Percentiles rank a stretch among this genome's conserved stretches.
Conservation (phyloP, 371 early-diverging fungal genomes). For the Dichotomocladium elegans region DNA sequence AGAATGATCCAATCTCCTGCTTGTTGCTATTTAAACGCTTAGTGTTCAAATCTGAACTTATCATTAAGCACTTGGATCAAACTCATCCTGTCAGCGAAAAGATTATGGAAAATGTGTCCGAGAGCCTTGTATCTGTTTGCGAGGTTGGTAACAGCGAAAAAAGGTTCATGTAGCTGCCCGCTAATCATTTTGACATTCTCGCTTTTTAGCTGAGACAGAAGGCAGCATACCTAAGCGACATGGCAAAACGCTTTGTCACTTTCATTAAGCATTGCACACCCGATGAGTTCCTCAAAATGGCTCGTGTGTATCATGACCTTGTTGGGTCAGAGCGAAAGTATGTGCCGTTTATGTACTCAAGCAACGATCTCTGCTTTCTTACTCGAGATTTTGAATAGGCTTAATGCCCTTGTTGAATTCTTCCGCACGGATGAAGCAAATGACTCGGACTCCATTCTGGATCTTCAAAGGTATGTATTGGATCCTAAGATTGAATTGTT, state of each 20-base stretch:
- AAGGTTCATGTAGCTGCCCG: too few relatives aligned
- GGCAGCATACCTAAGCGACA: slow-evolving; percentile 64
- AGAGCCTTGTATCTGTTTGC: slow-evolving; percentile 50
- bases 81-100: slow-evolving; percentile 56
- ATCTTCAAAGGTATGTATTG: slow-evolving; percentile 41
- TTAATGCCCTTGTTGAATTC: slow-evolving; percentile 66
- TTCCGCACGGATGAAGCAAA: slow-evolving; percentile 71
- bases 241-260: slow-evolving; percentile 63
- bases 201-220: slow-evolving; percentile 53
- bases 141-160: slow-evolving; percentile 42
- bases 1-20: slow-evolving; percentile 76
- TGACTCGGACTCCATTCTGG: slow-evolving; percentile 55
- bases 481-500: background rate
- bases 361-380: background rate
- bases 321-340: slow-evolving; percentile 63
- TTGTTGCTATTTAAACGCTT: slow-evolving; percentile 77
- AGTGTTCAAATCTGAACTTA: slow-evolving; percentile 74
- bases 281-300: slow-evolving; percentile 66
- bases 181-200: background rate
- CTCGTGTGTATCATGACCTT: slow-evolving; percentile 67
- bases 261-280: slow-evolving; percentile 66
- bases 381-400: slow-evolving; percentile 29
- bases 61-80: slow-evolving; percentile 77
- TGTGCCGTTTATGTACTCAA: background rate
- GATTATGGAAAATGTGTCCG: slow-evolving; percentile 48